phyloP scores from a whole-genome alignment of 1,139 yeast species.

The Geotrichum fermentans region DNA sequence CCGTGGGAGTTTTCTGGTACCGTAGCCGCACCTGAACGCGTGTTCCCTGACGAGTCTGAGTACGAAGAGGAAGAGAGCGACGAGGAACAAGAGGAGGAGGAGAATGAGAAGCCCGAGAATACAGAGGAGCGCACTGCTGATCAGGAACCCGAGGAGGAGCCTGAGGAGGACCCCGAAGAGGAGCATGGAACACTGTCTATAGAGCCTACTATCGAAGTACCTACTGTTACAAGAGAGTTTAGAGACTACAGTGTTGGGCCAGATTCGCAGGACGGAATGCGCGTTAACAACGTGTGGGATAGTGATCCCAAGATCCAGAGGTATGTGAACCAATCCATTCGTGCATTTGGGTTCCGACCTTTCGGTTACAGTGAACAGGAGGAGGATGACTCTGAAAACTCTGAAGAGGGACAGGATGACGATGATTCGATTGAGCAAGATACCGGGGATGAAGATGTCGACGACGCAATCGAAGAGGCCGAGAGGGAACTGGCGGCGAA shows the following conservation, averaged over 20 bases:
- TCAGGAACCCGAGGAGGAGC: no score
- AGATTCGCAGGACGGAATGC: neutral
- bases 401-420: conserved; percentile 8
- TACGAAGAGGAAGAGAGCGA: conserved; percentile 7
- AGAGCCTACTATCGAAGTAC: neutral
- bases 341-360: neutral
- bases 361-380: neutral
- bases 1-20: conserved; percentile 19
- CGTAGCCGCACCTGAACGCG: conserved; percentile 19
- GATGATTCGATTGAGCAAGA: conserved; percentile 3
- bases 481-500: conserved; percentile 16
- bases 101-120: neutral
- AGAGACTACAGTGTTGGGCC: conserved; percentile 17
- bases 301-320: conserved; percentile 22
- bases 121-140: neutral
- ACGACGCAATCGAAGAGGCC: conserved; percentile 20
- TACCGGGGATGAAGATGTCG: conserved; percentile 11
- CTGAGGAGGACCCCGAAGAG: conserved; percentile 1
- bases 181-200: no score
- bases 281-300: conserved; percentile 24
- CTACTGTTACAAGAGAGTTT: conserved; percentile 15
- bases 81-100: conserved; percentile 14
- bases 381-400: conserved; percentile 9
- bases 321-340: conserved; percentile 14
- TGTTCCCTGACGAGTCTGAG: conserved; percentile 24